Base-by-base conservation (phyloP, 306 rosid genomes). In the Sicyos edulis region DNA sequence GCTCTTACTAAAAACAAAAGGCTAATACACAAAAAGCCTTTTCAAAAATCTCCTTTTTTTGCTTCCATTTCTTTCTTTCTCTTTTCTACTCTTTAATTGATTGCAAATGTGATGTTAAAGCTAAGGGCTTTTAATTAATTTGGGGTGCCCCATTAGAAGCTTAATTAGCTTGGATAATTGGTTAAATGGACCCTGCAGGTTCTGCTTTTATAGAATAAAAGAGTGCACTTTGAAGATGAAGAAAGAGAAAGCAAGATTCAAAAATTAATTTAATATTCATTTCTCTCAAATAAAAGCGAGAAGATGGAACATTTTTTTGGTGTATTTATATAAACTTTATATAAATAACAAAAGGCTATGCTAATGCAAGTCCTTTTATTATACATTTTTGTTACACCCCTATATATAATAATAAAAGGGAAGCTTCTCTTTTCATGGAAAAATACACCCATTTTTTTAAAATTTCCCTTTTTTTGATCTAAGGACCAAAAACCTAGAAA, bases 301-400 rank as follows among this genome's bases (percentile, higher is more conserved):
- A 45, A 62, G 71, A 51, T 8, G 53, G 72, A 47, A 50, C 56
- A 12, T 24, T 44, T 32, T 32, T 68, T 42, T 40, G 59, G 58
- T 49, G 58, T 69, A 69, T 50, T 69, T 51, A 11, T 65, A 65
- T 16, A 69, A 42, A 24, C 21, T 67, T 44, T 44, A 74, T 53
- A 45, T 54, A 26, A 17, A 19, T 15, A 51, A 74, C 1, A 42
- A 17, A 8, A 71, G 77, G 77, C 62, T 62, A 73, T 79, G 80
- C 77, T 76, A 64, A 71, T 66, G 79, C 81, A 83, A 80, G 70
- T 77, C 77, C 82, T 32, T 52, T 51, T 80, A 65, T 80, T 80
- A 56, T 57, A 49, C 76, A 56, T 16, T 20, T 45, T 22, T 11
- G 61, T 57, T 44, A 73, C 67, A 73, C 29, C 68, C 75, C 57